phyloP scores from a whole-genome alignment of 177 flowering plant genomes.

The Vitis hybrid region DNA sequence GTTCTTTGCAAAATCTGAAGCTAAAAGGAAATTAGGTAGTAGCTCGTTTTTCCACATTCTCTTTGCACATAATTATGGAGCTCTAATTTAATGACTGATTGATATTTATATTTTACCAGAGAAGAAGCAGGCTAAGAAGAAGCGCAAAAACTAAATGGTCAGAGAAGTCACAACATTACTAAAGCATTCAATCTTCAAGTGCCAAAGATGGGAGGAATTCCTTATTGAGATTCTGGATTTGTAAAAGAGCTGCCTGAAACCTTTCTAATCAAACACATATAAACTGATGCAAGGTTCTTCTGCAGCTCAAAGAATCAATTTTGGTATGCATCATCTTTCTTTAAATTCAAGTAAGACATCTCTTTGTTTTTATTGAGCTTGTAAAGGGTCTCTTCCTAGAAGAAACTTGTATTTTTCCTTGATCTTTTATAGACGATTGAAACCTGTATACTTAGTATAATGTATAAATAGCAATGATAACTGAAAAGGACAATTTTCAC shows the following conservation, averaged over 20 bases:
- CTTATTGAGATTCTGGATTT: neutral
- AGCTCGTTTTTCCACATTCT: neutral
- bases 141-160: conserved; percentile 3
- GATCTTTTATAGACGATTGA: too few species aligned
- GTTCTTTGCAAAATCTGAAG: conserved; percentile 76
- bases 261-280: neutral
- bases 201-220: neutral
- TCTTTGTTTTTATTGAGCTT: too few species aligned
- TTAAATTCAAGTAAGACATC: too few species aligned
- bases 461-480: too few species aligned
- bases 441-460: too few species aligned
- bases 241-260: neutral
- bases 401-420: too few species aligned
- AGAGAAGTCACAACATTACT: neutral
- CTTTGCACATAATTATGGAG: neutral
- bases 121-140: conserved; percentile 42
- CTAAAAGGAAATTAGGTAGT: conserved; percentile 49
- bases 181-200: neutral
- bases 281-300: neutral
- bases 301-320: too few species aligned
- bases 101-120: conserved; percentile 17
- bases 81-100: neutral
- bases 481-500: too few species aligned
- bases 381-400: too few species aligned
- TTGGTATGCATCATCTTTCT: too few species aligned